Conservation (phyloP, 2,329 filamentous ascomycete genomes). For the Fusarium virguliforme region DNA sequence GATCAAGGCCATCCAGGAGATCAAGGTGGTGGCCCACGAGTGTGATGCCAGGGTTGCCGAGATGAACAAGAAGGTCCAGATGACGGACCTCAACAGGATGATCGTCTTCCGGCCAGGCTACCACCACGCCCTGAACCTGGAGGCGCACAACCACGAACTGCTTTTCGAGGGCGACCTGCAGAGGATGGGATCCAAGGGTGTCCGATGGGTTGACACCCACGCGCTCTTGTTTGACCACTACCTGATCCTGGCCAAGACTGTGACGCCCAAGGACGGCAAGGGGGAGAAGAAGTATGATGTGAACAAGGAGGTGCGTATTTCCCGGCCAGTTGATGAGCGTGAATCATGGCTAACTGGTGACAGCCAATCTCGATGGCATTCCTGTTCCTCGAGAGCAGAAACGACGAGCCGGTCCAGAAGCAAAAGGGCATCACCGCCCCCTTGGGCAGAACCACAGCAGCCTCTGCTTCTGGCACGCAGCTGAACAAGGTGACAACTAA, state of each 20-base stretch:
- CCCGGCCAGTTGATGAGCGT: background rate
- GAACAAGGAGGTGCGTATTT: slow-evolving; percentile 81
- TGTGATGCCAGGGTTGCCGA: slow-evolving; percentile 95
- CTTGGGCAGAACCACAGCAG: slow-evolving; percentile 72
- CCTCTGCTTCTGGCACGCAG: slow-evolving; percentile 72
- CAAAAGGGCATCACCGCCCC: slow-evolving; percentile 80
- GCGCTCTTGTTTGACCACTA: slow-evolving; percentile 97
- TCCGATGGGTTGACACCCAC: slow-evolving; percentile 95
- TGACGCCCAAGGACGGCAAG: slow-evolving; percentile 77
- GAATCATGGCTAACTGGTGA: slow-evolving; percentile 47
- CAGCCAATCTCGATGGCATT: slow-evolving; percentile 96
- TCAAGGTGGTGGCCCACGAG: slow-evolving; percentile 89
- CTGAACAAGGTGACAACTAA: slow-evolving; percentile 71
- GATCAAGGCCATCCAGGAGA: slow-evolving; percentile 88
- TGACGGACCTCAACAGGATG: slow-evolving; percentile 87
- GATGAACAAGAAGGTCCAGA: slow-evolving; percentile 89
- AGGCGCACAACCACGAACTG: slow-evolving; percentile 93
- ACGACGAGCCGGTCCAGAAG: slow-evolving; percentile 92
- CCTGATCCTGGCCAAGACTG: slow-evolving; percentile 89
- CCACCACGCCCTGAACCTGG: slow-evolving; percentile 90
- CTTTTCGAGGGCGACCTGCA: slow-evolving; percentile 92
- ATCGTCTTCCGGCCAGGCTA: slow-evolving; percentile 90
- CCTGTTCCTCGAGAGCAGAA: slow-evolving; percentile 90
- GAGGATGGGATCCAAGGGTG: slow-evolving; percentile 88
- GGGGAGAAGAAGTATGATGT: slow-evolving; percentile 93